Base-by-base conservation (phyloP, 306 rosid species). In the Morella rubra region DNA sequence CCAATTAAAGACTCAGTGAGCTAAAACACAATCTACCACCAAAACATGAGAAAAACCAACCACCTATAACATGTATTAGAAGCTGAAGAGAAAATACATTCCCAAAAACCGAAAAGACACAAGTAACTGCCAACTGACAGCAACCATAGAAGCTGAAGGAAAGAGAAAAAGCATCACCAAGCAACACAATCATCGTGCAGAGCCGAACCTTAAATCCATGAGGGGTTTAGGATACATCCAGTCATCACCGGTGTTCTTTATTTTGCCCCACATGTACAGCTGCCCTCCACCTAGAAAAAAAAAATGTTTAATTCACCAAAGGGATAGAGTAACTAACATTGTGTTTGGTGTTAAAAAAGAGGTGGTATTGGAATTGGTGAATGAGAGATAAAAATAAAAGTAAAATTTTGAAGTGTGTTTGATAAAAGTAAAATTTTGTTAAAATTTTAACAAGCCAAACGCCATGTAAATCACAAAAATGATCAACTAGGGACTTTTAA, bases 201-300 rank as follows among this genome's bases (percentile, higher is more conserved):
- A 75, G 71, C 37, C 64, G 73, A 81, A 95, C 99, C 99, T 95
- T 86, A 95, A 91, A 86, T 95, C 99, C 97, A 95, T 76, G 50
- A 90, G 93, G 77, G 99, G 99, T 82, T 95, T 92, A 27, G 99
- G 97, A 86, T 95, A 95, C 99, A 95, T 95, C 99, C 97, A 95
- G 81, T 95, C 99, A 85, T 95, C 99, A n/a, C 99, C 99, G 0
- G 92, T 76, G 71, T 47, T 88, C 81, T 95, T 95, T 61, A 95
- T 59, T 88, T 95, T 95, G 22, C 99, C 99, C 99, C 99, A 95
- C 96, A 95, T 91, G 69, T 95, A 95, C 82, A 95, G 73, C 80
- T 95, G 99, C 61, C 99, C 99, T 53, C 99, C 97, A 76, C 89
- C 99, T 95, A 87, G 59, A 83, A 85, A 54, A 72, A 15, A 15